Evolutionary conservation across 495 filamentous ascomycete genomes (phyloP).

Genomic region (Podospora didyma): DNA sequence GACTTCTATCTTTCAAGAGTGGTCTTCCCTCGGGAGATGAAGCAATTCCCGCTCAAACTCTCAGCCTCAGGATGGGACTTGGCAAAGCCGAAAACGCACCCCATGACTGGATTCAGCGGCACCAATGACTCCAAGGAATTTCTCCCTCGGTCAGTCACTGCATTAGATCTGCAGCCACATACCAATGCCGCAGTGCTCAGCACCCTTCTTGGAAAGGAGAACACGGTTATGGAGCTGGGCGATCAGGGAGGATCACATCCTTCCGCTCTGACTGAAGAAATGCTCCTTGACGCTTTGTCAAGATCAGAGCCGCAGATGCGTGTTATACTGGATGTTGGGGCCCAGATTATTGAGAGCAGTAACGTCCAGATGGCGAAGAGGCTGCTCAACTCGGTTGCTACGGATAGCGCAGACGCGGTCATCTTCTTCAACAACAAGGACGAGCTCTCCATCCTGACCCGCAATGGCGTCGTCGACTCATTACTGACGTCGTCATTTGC

Average conservation of each 20-base stretch:
- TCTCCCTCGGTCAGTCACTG: conserved; percentile 52
- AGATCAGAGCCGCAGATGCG: conserved; percentile 35
- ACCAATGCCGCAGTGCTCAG: conserved; percentile 64
- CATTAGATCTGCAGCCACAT: conserved; percentile 56
- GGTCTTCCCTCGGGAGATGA: conserved; percentile 65
- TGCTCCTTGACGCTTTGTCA: conserved; percentile 44
- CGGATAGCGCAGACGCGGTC: conserved; percentile 36
- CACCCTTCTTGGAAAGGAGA: conserved; percentile 54
- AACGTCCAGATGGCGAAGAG: conserved; percentile 51
- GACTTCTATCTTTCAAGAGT: conserved; percentile 60
- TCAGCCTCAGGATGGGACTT: conserved; percentile 71
- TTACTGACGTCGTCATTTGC: conserved; percentile 59
- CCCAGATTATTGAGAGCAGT: conserved; percentile 62
- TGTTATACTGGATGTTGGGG: conserved; percentile 72
- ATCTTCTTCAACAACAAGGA: conserved; percentile 53
- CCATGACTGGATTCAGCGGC: conserved; percentile 66
- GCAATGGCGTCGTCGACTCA: conserved; percentile 41
- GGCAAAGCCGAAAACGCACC: conserved; percentile 39
- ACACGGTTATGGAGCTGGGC: conserved; percentile 38
- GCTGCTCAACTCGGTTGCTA: conserved; percentile 38
- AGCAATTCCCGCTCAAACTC: conserved; percentile 60
- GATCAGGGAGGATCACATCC: background rate
- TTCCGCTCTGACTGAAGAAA: conserved; percentile 33
- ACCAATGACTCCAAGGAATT: conserved; percentile 62
- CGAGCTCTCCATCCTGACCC: conserved; percentile 43